Evolutionary conservation across 2,329 filamentous ascomycete genomes (phyloP).

Genomic region (Diplodia scrobiculata): DNA sequence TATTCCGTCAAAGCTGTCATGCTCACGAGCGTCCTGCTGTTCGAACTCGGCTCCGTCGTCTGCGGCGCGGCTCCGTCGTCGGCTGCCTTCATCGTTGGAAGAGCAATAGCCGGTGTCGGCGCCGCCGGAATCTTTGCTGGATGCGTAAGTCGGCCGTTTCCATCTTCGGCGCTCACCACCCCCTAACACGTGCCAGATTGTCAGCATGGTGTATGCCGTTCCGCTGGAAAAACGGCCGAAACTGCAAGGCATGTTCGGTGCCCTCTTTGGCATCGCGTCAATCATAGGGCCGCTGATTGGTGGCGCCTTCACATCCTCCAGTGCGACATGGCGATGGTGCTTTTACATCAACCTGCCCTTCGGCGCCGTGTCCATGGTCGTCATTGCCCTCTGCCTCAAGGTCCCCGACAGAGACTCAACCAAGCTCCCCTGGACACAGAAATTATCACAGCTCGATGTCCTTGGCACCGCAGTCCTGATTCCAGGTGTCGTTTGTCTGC

Average conservation of each 20-base stretch:
- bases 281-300: slow-evolving; percentile 35
- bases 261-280: slow-evolving; percentile 30
- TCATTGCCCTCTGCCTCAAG: slow-evolving; percentile 47
- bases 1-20: slow-evolving; percentile 44
- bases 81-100: slow-evolving; percentile 51
- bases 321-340: slow-evolving; percentile 45
- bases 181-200: neutral
- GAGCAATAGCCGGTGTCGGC: slow-evolving; percentile 55
- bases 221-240: slow-evolving; percentile 45
- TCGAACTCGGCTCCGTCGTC: slow-evolving; percentile 58
- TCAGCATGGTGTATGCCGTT: slow-evolving; percentile 33
- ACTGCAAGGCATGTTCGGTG: slow-evolving; percentile 7
- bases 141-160: slow-evolving; percentile 53
- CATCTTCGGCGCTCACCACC: slow-evolving; percentile 34
- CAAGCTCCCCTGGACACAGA: slow-evolving; percentile 36
- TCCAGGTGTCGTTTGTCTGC: slow-evolving; percentile 39
- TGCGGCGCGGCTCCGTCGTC: slow-evolving; percentile 42
- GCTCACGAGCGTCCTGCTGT: slow-evolving; percentile 44
- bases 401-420: slow-evolving; percentile 32
- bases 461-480: slow-evolving; percentile 40
- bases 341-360: slow-evolving; percentile 53
- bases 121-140: slow-evolving; percentile 54
- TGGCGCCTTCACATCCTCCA: slow-evolving; percentile 30
- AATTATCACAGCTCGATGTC: slow-evolving; percentile 34
- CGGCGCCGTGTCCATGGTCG: slow-evolving; percentile 45